Conservation (phyloP, 2,329 filamentous ascomycete genomes). For the Monilinia polystroma region DNA sequence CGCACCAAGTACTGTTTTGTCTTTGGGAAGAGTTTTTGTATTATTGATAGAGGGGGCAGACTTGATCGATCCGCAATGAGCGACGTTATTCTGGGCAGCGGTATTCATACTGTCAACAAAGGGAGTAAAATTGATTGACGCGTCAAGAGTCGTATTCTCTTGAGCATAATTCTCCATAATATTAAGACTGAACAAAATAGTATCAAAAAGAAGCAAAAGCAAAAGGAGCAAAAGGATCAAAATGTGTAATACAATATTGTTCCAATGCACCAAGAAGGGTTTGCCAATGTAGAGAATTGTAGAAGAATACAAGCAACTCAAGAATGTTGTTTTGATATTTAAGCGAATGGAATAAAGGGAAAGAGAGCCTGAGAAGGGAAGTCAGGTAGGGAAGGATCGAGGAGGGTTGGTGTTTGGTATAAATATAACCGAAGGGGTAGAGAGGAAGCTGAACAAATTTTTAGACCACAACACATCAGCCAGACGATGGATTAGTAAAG, state of each 20-base stretch:
- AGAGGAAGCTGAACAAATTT: neutral
- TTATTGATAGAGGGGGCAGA: constrained; percentile 34
- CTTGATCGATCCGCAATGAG: constrained; percentile 26
- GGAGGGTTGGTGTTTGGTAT: neutral
- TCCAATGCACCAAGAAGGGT: constrained; percentile 39
- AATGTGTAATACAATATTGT: constrained; percentile 40
- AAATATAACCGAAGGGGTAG: constrained; percentile 5
- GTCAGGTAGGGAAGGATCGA: constrained; percentile 8
- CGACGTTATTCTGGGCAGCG: neutral
- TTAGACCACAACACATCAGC: neutral
- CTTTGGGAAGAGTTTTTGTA: neutral
- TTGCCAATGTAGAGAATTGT: constrained; percentile 24
- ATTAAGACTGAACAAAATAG: constrained; percentile 9
- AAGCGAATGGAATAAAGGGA: neutral
- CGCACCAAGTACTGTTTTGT: neutral
- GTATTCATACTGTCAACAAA: constrained; percentile 17
- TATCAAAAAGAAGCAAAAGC: constrained; percentile 18
- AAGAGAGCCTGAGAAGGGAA: neutral
- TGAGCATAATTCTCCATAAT: constrained; percentile 34
- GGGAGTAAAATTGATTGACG: constrained; percentile 37
- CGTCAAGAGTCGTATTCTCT: constrained; percentile 23
- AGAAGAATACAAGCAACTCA: neutral
- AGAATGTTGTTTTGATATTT: neutral
- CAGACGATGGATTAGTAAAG: neutral
- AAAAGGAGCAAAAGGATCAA: constrained; percentile 28